Evolutionary conservation across 352 stramenopile genomes (phyloP).

Genomic region (Pythium dissimile): DNA sequence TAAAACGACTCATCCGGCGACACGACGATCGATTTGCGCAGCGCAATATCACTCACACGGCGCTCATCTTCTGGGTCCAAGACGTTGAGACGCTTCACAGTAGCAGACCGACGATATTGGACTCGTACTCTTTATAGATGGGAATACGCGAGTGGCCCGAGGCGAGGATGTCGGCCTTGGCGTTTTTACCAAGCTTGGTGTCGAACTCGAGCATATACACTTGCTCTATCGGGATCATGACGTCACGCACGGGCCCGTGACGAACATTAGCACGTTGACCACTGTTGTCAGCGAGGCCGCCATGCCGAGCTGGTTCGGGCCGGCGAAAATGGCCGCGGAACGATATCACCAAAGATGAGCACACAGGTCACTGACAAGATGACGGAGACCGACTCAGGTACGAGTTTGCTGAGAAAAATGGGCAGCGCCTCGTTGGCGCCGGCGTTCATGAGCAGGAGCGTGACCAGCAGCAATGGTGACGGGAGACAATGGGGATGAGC

Average conservation of each 20-base stretch:
- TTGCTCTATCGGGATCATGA: conserved; percentile 87
- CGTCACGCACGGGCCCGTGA: conserved; percentile 84
- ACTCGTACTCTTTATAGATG: conserved; percentile 71
- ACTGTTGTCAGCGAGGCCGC: conserved; percentile 76
- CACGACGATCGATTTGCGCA: conserved; percentile 82
- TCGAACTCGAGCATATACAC: conserved; percentile 88
- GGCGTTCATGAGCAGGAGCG: conserved; percentile 93
- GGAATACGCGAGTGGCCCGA: conserved; percentile 88
- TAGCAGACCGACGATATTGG: conserved; percentile 81
- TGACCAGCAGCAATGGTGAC: conserved; percentile 94
- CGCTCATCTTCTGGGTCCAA: conserved; percentile 77
- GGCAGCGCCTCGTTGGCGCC: conserved; percentile 93
- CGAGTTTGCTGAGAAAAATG: conserved; percentile 91
- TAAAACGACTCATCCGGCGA: conserved; percentile 80
- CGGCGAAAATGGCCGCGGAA: conserved; percentile 94
- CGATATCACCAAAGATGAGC: conserved; percentile 95
- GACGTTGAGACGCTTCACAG: conserved; percentile 90
- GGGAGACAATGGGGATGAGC: conserved; percentile 87
- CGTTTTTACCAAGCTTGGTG: conserved; percentile 64
- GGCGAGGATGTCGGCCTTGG: conserved; percentile 79
- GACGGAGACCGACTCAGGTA: conserved; percentile 87
- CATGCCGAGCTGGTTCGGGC: conserved; percentile 90
- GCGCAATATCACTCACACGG: conserved; percentile 52
- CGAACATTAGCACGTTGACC: conserved; percentile 82
- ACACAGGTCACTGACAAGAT: conserved; percentile 96